A percentile compares a stretch with the other conserved stretches of the same genome.
These are phyloP conservation scores for Suillus plorans DNA, from an alignment of 768 basidiomycete genomes.

Conservation along the genomic window DNA sequence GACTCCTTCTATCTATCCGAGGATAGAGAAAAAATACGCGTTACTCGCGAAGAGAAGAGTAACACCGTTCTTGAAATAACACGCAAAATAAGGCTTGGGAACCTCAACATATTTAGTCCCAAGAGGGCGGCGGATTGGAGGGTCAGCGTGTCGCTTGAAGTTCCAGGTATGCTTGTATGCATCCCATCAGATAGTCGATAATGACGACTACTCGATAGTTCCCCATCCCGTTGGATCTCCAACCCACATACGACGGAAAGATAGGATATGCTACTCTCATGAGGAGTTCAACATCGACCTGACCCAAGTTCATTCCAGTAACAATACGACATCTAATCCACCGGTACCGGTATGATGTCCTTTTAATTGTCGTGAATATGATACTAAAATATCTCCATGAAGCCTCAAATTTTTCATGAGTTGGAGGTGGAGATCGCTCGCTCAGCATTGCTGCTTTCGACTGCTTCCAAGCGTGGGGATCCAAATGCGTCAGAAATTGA, in stretches of 20 bases:
- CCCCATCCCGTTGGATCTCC: slow-evolving; percentile 64
- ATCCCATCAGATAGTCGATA: neutral
- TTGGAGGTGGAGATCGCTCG: slow-evolving; percentile 87
- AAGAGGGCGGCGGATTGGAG: slow-evolving; percentile 87
- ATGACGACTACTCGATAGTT: slow-evolving; percentile 39
- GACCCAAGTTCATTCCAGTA: slow-evolving; percentile 78
- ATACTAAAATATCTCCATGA: neutral
- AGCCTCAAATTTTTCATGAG: slow-evolving; percentile 76
- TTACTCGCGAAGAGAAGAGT: slow-evolving; percentile 80
- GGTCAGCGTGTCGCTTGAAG: slow-evolving; percentile 89
- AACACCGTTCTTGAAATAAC: slow-evolving; percentile 63
- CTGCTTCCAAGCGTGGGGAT: slow-evolving; percentile 69
- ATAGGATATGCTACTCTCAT: slow-evolving; percentile 90
- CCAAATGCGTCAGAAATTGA: slow-evolving; percentile 59
- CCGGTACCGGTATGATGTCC: slow-evolving; percentile 44
- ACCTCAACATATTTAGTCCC: slow-evolving; percentile 86
- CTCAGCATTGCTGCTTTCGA: slow-evolving; percentile 65
- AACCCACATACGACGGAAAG: slow-evolving; percentile 70
- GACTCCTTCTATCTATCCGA: slow-evolving; percentile 73
- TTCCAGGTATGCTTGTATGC: slow-evolving; percentile 60
- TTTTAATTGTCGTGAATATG: neutral
- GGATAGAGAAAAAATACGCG: slow-evolving; percentile 65
- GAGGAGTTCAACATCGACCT: slow-evolving; percentile 93
- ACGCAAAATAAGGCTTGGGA: slow-evolving; percentile 80
- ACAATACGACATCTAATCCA: slow-evolving; percentile 33